Conservation (phyloP, 1,284 basidiomycete species). For the Leccinum solheimii region DNA sequence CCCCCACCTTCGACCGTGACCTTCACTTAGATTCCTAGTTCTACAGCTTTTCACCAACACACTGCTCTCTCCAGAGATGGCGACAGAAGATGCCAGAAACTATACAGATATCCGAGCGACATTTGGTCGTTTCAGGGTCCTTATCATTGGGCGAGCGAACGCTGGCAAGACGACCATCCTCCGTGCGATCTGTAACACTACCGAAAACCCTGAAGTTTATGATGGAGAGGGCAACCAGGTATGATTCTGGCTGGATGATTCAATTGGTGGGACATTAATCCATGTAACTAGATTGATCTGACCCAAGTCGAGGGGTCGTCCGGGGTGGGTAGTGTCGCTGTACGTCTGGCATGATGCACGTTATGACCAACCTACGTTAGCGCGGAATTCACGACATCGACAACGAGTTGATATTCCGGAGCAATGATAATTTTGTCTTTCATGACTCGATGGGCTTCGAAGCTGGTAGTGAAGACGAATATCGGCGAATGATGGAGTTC, state of each 20-base stretch:
- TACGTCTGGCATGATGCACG: not conserved
- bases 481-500: rapidly evolving
- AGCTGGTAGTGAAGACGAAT: not conserved
- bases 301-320: not conserved
- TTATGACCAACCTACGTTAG: not conserved
- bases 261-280: not conserved
- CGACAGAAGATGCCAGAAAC: not conserved
- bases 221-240: not conserved
- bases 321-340: not conserved
- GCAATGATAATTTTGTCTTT: not conserved
- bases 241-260: not conserved
- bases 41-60: too few species aligned
- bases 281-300: not conserved
- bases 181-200: not conserved
- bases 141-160: not conserved
- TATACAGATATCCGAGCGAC: not conserved
- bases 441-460: not conserved
- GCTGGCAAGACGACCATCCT: not conserved
- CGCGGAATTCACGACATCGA: not conserved
- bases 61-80: not conserved
- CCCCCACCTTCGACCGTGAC: too few species aligned
- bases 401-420: not conserved
- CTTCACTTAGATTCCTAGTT: too few species aligned
- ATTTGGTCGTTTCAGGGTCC: not conserved
- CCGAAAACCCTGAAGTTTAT: not conserved